Conservation (phyloP, 805 yeast species). For the Tetrapisispora pingtungensis region DNA sequence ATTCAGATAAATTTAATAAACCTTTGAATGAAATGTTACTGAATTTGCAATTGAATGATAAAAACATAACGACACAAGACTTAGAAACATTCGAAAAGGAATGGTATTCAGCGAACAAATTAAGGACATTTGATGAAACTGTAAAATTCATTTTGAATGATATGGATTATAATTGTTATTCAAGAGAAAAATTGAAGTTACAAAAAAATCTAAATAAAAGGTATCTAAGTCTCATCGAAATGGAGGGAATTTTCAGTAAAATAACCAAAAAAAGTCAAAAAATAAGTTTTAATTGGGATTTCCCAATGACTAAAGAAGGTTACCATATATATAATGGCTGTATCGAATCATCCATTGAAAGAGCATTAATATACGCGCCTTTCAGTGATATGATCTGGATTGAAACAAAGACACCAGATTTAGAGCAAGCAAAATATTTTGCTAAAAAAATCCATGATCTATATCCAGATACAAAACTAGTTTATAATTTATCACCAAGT, state of each 20-base stretch:
- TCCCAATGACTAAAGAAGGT: constrained; percentile 50
- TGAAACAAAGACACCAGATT: constrained; percentile 51
- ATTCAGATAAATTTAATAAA: constrained; percentile 5
- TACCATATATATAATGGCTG: constrained; percentile 41
- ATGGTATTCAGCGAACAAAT: constrained; percentile 37
- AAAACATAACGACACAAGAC: constrained; percentile 25
- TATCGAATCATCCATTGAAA: constrained; percentile 43
- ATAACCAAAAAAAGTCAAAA: constrained; percentile 16
- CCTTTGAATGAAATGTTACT: constrained; percentile 39
- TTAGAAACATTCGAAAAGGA: constrained; percentile 30
- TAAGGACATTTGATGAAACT: constrained; percentile 44
- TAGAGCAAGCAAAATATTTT: constrained; percentile 39
- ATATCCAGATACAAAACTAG: constrained; percentile 45
- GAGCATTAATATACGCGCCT: constrained; percentile 47
- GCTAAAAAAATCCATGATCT: constrained; percentile 37
- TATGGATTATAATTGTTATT: constrained; percentile 20
- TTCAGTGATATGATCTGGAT: constrained; percentile 40
- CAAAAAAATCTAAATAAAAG: constrained; percentile 17
- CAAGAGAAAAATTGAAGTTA: constrained; percentile 10
- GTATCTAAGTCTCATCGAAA: constrained; percentile 18
- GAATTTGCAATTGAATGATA: constrained; percentile 32
- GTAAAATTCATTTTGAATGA: constrained; percentile 24
- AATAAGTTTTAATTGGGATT: constrained; percentile 48
- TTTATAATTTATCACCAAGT: constrained; percentile 51
- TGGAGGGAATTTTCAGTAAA: constrained; percentile 16